phyloP scores from a whole-genome alignment of 2,329 filamentous ascomycete genomes.

The Myotisia sp. region DNA sequence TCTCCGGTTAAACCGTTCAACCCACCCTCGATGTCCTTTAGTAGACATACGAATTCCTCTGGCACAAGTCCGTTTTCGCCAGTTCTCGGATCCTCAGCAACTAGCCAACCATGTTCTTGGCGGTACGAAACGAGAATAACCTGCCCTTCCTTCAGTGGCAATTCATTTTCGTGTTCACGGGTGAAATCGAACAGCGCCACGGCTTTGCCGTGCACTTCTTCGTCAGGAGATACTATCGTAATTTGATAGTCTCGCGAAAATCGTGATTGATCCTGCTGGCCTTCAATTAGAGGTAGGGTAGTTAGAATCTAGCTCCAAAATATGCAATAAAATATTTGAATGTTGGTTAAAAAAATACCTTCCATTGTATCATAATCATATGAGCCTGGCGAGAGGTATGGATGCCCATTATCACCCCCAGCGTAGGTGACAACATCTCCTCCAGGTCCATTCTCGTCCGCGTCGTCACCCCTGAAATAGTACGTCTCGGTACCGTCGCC shows the following conservation, averaged over 20 bases:
- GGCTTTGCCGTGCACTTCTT: conserved; percentile 94
- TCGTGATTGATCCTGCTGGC: conserved; percentile 51
- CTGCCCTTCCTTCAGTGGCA: conserved; percentile 83
- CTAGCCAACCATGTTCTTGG: conserved; percentile 92
- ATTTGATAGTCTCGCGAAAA: conserved; percentile 90
- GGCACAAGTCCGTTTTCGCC: conserved; percentile 88
- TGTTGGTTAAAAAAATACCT: not conserved
- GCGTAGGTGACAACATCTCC: conserved; percentile 73
- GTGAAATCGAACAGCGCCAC: conserved; percentile 92
- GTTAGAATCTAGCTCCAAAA: conserved; percentile 24
- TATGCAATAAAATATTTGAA: not conserved
- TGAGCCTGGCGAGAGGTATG: conserved; percentile 27
- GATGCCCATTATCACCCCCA: conserved; percentile 47
- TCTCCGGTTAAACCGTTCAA: conserved; percentile 55
- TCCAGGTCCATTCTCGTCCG: conserved; percentile 51
- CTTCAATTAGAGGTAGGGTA: conserved; percentile 42
- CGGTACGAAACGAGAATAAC: conserved; percentile 94
- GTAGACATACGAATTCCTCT: conserved; percentile 84
- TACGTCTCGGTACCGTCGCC: conserved; percentile 61
- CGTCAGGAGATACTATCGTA: conserved; percentile 85
- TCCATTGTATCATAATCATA: conserved; percentile 31
- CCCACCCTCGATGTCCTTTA: conserved; percentile 86
- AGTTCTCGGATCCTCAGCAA: conserved; percentile 88
- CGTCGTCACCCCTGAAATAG: conserved; percentile 57
- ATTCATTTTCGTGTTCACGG: conserved; percentile 89